These are phyloP conservation scores for Talaromyces wortmannii DNA, from an alignment of 495 filamentous ascomycete species.

Conservation along the genomic window DNA sequence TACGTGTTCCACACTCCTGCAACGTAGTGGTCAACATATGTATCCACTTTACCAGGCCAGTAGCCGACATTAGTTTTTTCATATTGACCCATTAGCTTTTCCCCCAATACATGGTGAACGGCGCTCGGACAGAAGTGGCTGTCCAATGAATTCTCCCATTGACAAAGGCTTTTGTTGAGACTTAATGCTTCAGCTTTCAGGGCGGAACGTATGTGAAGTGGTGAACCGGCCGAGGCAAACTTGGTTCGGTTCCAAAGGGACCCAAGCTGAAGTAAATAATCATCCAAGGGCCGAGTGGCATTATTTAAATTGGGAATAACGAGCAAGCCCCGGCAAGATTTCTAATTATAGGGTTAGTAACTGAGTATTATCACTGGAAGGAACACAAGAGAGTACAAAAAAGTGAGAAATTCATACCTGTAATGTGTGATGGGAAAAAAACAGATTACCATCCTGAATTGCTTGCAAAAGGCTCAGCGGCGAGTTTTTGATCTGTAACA, in stretches of 20 bases:
- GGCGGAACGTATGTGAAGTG: constrained; percentile 1
- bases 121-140: constrained; percentile 10
- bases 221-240: background rate
- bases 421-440: constrained; percentile 3
- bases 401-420: constrained; percentile 2
- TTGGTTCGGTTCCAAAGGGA: constrained; percentile 10
- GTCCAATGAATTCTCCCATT: constrained; percentile 11
- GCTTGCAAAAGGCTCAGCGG: constrained; percentile 12
- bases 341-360: constrained; percentile 1
- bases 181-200: constrained; percentile 10
- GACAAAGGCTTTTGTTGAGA: constrained; percentile 5
- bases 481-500: constrained; percentile 12
- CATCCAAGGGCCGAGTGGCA: constrained; percentile 6
- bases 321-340: background rate
- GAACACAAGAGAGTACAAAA: background rate
- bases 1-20: constrained; percentile 23
- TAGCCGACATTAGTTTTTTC: constrained; percentile 4
- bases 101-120: constrained; percentile 5
- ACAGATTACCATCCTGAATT: constrained; percentile 6
- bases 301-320: background rate
- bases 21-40: constrained; percentile 19
- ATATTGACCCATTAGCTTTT: background rate
- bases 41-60: constrained; percentile 14
- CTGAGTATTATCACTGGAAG: too few species aligned
- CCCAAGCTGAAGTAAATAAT: constrained; percentile 9